phyloP scores from a whole-genome alignment of 2,329 filamentous ascomycete genomes.

The Clonostachys rhizophaga region DNA sequence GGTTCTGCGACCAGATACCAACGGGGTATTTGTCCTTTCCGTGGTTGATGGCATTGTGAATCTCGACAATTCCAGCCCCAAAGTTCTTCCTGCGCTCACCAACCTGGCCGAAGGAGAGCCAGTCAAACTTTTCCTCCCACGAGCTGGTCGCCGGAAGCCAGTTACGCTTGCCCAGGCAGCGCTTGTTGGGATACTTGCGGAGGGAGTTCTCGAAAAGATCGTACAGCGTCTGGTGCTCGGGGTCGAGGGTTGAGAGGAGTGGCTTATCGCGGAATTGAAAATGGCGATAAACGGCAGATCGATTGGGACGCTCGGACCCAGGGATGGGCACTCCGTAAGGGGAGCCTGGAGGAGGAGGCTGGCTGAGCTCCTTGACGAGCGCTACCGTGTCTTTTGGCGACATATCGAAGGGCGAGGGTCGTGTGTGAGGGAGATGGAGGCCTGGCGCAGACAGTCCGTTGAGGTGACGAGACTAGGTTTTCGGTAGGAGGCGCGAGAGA shows the following conservation, averaged over 20 bases:
- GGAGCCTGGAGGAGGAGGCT: constrained; percentile 65
- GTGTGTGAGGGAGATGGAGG: not conserved
- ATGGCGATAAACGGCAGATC: constrained; percentile 77
- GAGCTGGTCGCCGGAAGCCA: constrained; percentile 72
- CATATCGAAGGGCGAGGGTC: constrained; percentile 13
- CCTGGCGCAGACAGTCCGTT: too few species aligned
- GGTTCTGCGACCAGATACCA: constrained; percentile 83
- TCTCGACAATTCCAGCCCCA: constrained; percentile 77
- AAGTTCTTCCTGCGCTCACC: constrained; percentile 76
- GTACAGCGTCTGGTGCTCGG: constrained; percentile 66
- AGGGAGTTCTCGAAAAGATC: constrained; percentile 73
- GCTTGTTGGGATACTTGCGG: constrained; percentile 58
- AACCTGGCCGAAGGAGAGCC: constrained; percentile 80
- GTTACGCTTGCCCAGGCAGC: constrained; percentile 74
- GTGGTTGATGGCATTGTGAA: constrained; percentile 71
- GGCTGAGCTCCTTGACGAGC: constrained; percentile 47
- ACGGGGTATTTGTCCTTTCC: constrained; percentile 61
- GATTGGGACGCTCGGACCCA: constrained; percentile 67
- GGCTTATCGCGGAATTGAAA: constrained; percentile 70
- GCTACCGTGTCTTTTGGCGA: constrained; percentile 25
- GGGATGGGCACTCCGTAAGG: constrained; percentile 78
- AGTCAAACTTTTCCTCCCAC: constrained; percentile 71
- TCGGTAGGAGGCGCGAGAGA: too few species aligned
- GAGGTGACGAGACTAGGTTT: not conserved
- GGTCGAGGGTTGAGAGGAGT: constrained; percentile 68